These are phyloP conservation scores for Mycocentrospora acerina DNA, from an alignment of 2,329 filamentous ascomycete genomes.

Conservation along the genomic window DNA sequence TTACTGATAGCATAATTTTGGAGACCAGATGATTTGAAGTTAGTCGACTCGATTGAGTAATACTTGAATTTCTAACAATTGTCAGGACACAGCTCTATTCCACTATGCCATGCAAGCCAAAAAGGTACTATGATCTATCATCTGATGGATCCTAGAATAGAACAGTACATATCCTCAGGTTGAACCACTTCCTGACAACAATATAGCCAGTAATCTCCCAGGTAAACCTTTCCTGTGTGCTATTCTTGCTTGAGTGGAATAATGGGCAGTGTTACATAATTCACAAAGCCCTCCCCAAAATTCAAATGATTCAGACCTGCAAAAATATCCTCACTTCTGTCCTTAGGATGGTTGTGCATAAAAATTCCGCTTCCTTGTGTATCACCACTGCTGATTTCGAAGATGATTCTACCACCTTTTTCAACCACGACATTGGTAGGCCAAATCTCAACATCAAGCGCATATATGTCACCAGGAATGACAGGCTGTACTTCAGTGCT, in stretches of 20 bases:
- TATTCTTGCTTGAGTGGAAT: slow-evolving; percentile 51
- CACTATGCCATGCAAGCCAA: too few species aligned
- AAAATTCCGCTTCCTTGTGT: slow-evolving; percentile 63
- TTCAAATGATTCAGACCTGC: slow-evolving; percentile 56
- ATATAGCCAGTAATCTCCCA: too few species aligned
- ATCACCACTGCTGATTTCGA: slow-evolving; percentile 57
- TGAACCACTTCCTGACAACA: too few species aligned
- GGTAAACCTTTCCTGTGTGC: too few species aligned
- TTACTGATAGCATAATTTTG: too few species aligned
- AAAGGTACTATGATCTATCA: too few species aligned
- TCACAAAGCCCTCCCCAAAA: slow-evolving; percentile 52
- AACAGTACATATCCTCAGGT: too few species aligned
- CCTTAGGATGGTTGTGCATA: slow-evolving; percentile 53
- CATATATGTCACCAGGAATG: slow-evolving; percentile 57
- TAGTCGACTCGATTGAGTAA: too few species aligned
- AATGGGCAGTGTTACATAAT: slow-evolving; percentile 57
- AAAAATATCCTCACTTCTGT: slow-evolving; percentile 48
- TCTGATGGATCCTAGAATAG: too few species aligned
- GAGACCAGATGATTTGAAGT: too few species aligned
- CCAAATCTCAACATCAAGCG: slow-evolving; percentile 65
- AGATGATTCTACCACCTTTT: slow-evolving; percentile 55
- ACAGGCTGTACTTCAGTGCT: slow-evolving; percentile 56
- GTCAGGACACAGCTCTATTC: too few species aligned
- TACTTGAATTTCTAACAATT: too few species aligned
- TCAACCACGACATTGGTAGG: slow-evolving; percentile 62